A percentile compares a stretch with the other conserved stretches of the same genome.
phyloP scores from a whole-genome alignment of 2,329 filamentous ascomycete species.

The Fonsecaea multimorphosa region DNA sequence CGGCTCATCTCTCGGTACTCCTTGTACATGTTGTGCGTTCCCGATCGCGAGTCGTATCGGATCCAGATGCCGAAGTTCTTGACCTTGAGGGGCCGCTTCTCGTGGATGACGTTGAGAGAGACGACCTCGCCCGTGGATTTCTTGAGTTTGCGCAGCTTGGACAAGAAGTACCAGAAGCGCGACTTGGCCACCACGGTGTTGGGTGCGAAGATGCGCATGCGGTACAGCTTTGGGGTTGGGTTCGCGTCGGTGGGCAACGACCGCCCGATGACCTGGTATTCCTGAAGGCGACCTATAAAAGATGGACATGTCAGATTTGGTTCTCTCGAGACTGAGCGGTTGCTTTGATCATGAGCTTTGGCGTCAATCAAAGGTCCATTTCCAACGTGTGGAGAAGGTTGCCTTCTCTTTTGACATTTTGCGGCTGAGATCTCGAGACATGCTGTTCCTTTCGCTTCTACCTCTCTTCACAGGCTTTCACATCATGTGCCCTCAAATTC shows the following conservation, averaged over 20 bases:
- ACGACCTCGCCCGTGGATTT: conserved; percentile 99
- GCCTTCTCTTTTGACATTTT: not conserved
- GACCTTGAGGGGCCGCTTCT: conserved; percentile 99
- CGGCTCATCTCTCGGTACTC: conserved; percentile 99
- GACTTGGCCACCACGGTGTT: conserved; percentile 99
- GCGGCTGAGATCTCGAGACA: not conserved
- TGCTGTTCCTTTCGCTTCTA: not conserved
- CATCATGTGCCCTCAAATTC: not conserved
- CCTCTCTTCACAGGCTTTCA: not conserved
- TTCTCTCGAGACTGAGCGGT: not conserved
- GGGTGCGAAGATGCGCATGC: conserved; percentile 99
- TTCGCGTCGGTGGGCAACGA: conserved; percentile 97
- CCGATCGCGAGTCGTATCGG: conserved; percentile 99
- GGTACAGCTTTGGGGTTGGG: conserved; percentile 97
- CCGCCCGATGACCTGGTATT: conserved; percentile 99
- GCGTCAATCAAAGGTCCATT: not conserved
- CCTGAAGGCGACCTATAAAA: conserved; percentile 94
- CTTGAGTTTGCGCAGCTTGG: conserved; percentile 99
- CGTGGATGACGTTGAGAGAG: conserved; percentile 91
- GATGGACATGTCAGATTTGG: not conserved
- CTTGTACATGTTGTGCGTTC: conserved; percentile 99
- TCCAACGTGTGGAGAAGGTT: not conserved
- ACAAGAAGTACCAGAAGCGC: conserved; percentile 99
- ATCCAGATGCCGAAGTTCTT: conserved; percentile 99
- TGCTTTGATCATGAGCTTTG: not conserved